Conservation (phyloP, 306 rosid genomes). For the Hippophae rhamnoides region DNA sequence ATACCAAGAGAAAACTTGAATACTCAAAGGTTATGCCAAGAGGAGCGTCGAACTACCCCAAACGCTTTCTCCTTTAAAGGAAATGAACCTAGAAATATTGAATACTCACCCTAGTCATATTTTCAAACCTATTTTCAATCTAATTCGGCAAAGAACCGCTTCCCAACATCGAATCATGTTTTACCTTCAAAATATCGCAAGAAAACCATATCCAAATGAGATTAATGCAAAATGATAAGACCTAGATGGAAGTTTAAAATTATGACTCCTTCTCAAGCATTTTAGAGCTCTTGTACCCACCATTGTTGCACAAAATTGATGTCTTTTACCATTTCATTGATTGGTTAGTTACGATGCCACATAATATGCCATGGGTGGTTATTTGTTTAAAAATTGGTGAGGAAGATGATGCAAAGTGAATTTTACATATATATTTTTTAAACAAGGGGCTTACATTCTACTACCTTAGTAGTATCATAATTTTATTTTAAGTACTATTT, state of each 20-base stretch:
- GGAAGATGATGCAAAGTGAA: too few relatives aligned
- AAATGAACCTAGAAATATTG: constrained; percentile 41
- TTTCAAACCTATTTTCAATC: constrained; percentile 37
- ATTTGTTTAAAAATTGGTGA: too few relatives aligned
- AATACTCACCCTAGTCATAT: constrained; percentile 44
- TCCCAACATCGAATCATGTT: constrained; percentile 57
- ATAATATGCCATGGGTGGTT: constrained; percentile 38
- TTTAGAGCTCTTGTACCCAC: constrained; percentile 27
- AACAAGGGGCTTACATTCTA: too few relatives aligned
- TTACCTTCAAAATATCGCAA: constrained; percentile 47
- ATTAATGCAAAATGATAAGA: constrained; percentile 33
- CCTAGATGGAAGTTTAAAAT: constrained; percentile 17
- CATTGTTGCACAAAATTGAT: constrained; percentile 53
- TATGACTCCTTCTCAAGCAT: constrained; percentile 43
- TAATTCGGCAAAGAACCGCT: constrained; percentile 1
- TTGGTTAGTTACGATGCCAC: constrained; percentile 51
- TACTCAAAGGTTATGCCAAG: constrained; percentile 26
- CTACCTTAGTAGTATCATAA: too few relatives aligned
- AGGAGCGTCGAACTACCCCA: constrained; percentile 52
- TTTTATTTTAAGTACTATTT: too few relatives aligned
- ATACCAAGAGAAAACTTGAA: constrained; percentile 50
- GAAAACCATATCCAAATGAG: constrained; percentile 80
- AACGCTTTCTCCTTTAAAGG: constrained; percentile 48
- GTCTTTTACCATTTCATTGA: constrained; percentile 42
- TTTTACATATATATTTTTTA: too few relatives aligned